A percentile compares a stretch with the other conserved stretches of the same genome.
Evolutionary conservation across 1,139 yeast genomes (phyloP).

Genomic region (Citeromyces siamensis): DNA sequence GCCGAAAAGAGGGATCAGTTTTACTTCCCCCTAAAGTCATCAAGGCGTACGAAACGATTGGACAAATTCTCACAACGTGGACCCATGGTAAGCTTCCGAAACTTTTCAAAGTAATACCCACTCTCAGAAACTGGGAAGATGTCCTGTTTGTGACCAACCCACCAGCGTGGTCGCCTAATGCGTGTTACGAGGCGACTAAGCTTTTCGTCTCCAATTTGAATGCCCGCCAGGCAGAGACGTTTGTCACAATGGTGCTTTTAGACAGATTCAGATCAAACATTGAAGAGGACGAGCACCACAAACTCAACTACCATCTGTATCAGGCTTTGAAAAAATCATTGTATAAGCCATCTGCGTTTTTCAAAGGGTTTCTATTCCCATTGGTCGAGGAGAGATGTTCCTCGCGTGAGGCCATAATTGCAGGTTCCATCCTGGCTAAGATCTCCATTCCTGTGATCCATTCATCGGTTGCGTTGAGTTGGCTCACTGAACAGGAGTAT

Average conservation of each 20-base stretch:
- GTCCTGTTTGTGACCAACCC: constrained; percentile 89
- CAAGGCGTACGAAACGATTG: constrained; percentile 87
- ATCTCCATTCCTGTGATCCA: constrained; percentile 91
- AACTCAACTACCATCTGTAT: constrained; percentile 81
- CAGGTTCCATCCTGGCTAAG: constrained; percentile 81
- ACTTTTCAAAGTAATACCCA: constrained; percentile 87
- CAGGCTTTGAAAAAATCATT: constrained; percentile 85
- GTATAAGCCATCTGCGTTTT: constrained; percentile 95
- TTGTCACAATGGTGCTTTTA: constrained; percentile 60
- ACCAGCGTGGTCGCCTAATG: constrained; percentile 92
- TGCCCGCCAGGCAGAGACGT: constrained; percentile 81
- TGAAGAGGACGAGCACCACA: constrained; percentile 59
- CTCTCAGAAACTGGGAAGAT: constrained; percentile 91
- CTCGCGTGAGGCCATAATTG: constrained; percentile 89
- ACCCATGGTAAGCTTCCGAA: constrained; percentile 94
- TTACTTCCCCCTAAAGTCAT: constrained; percentile 91
- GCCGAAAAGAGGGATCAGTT: constrained; percentile 33
- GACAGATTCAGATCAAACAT: constrained; percentile 80
- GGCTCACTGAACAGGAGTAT: constrained; percentile 74
- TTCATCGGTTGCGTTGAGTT: constrained; percentile 89
- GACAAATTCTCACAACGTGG: constrained; percentile 79
- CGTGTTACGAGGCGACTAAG: constrained; percentile 89
- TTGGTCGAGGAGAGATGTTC: constrained; percentile 76
- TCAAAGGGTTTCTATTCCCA: constrained; percentile 91
- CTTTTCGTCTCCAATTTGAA: constrained; percentile 82